Conservation (phyloP, 306 rosid species). For the Elaeagnus macrophylla region DNA sequence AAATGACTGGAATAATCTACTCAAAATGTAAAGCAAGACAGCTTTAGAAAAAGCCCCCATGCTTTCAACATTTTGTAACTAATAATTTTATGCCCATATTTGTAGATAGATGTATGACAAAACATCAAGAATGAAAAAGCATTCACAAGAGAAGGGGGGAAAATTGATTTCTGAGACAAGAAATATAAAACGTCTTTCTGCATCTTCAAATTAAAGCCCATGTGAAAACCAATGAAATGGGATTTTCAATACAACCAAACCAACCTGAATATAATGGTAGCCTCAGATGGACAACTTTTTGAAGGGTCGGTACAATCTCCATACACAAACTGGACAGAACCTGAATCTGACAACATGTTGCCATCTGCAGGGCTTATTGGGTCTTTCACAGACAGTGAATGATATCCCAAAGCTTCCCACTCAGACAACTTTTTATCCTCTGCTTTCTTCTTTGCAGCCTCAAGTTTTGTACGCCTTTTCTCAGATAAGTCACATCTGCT, state of each 20-base stretch:
- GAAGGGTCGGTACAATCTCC: conserved; percentile 85
- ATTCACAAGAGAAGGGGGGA: neutral
- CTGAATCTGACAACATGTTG: conserved; percentile 45
- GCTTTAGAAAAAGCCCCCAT: neutral
- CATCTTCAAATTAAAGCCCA: too few species aligned
- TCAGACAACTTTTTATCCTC: conserved; percentile 68
- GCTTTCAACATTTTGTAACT: neutral
- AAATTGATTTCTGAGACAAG: neutral
- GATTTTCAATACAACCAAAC: conserved; percentile 1
- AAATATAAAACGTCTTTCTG: too few species aligned
- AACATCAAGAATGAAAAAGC: neutral
- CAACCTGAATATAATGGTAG: conserved; percentile 66
- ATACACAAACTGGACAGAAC: conserved; percentile 70
- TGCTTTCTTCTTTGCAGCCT: conserved; percentile 66
- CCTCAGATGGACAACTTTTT: conserved; percentile 45
- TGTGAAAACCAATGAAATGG: neutral
- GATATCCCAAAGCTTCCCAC: conserved; percentile 79
- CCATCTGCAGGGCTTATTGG: conserved; percentile 35
- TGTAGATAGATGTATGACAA: neutral
- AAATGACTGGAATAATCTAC: neutral
- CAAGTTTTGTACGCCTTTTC: conserved; percentile 45
- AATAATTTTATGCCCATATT: neutral
- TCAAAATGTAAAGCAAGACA: neutral
- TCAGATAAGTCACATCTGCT: conserved; percentile 33
- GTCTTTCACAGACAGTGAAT: conserved; percentile 48